Evolutionary conservation across 2,329 filamentous ascomycete genomes (phyloP), one percentile per base, ranked within the genome.

Genomic region (Claviceps quebecensis): DNA sequence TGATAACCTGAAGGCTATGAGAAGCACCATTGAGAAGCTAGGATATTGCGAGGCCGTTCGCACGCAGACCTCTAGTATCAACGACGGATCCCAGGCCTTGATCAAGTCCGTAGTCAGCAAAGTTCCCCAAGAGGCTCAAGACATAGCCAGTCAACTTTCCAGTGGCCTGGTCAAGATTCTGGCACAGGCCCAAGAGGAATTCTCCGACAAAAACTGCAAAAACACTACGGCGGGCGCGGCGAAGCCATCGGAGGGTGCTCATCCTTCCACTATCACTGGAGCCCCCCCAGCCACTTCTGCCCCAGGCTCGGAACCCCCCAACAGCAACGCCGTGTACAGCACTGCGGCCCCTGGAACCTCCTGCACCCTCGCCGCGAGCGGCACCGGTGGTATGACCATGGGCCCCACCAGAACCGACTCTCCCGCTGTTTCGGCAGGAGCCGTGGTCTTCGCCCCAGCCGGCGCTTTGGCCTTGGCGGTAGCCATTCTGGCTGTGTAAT

Each of bases 51-150:
- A 55, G 16, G 51, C 56, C 44, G 56, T 61, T 41, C 56, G 56
- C 48, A 45, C 56, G 19, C 55, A 62, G 52, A 49, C 61, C 17
- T 49, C 37, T 40, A 46, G 54, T 50, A 57, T 65, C 50, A 58
- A 56, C 55, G 48, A 44, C 5, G 53, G 51, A 40, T 59, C 60
- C 4, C 50, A 60, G 53, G 52, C 47, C 17, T 58, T 65, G n/a
- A 64, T 64, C 50, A 53, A 59, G 22, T 52, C 61, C 23, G 55
- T 63, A 37, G 57, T 65, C 29, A 26, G 41, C 45, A 64, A 64
- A 57, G 59, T 64, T 1, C 63, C 63, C 16, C 40, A 55, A 8
- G 58, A 54, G 7, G 58, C 60, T 13, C 63, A 61, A 52, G 48
- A 53, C 9, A 57, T 65, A 37, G 63, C 63, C 49, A 48, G 52